Evolutionary conservation across 164 flowering plant genomes (phyloP).

Genomic region (Warburgia ugandensis): DNA sequence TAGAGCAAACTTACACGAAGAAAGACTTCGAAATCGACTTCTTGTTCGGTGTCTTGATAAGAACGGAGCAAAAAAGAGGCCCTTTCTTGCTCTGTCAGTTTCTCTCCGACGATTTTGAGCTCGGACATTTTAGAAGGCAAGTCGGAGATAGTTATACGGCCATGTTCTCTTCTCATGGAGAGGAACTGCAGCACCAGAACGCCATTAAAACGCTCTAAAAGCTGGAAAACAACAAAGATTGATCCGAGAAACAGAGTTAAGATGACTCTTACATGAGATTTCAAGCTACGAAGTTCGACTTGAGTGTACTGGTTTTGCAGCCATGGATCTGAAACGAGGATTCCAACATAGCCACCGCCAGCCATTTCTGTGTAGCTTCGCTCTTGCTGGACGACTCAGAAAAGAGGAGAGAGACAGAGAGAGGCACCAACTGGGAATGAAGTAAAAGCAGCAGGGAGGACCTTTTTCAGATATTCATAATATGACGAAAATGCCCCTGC

Average conservation of each 20-base stretch:
- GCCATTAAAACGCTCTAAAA: not conserved
- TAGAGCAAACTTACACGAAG: conserved; percentile 38
- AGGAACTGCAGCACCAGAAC: conserved; percentile 35
- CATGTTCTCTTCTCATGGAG: conserved; percentile 67
- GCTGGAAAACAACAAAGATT: conserved; percentile 1
- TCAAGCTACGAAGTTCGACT: conserved; percentile 78
- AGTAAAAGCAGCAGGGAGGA: too few species aligned
- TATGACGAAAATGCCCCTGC: too few species aligned
- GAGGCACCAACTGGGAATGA: too few species aligned
- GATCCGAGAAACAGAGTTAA: not conserved
- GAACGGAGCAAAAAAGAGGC: conserved; percentile 40
- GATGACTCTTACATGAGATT: conserved; percentile 43
- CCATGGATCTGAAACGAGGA: conserved; percentile 88
- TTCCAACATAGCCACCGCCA: conserved; percentile 62
- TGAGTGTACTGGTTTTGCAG: conserved; percentile 92
- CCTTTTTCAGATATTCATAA: too few species aligned
- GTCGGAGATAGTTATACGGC: conserved; percentile 44
- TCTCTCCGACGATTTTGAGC: conserved; percentile 72
- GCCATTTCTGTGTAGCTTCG: too few species aligned
- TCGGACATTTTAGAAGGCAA: conserved; percentile 68
- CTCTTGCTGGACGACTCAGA: too few species aligned
- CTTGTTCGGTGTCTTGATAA: conserved; percentile 41
- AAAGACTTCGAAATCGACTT: conserved; percentile 83
- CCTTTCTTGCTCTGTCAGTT: conserved; percentile 62
- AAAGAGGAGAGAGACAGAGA: too few species aligned